A percentile compares a stretch with the other conserved stretches of the same genome.
phyloP scores from a whole-genome alignment of 169 alveolate species.

The Toxoplasma gondii region DNA sequence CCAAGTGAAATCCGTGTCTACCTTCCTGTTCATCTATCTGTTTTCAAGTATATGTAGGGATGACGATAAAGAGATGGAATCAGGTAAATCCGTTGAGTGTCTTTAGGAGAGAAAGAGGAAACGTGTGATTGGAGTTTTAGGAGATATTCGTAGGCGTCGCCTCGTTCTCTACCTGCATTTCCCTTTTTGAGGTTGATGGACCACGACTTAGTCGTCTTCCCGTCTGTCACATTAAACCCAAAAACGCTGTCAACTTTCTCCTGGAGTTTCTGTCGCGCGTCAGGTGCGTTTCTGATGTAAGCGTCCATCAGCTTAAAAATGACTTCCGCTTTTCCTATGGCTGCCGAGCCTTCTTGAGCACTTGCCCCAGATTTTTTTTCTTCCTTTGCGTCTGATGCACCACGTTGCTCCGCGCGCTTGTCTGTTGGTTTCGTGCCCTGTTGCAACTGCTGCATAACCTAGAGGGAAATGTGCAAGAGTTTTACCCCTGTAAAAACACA shows the following conservation, averaged over 20 bases:
- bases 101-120: background rate
- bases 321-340: conserved; percentile 17
- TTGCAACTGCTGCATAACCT: background rate
- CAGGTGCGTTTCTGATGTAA: conserved; percentile 36
- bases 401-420: background rate
- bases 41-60: background rate
- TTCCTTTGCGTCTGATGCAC: background rate
- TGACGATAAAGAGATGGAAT: background rate
- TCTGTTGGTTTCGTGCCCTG: background rate
- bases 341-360: background rate
- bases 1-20: too few relatives aligned
- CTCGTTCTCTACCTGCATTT: background rate
- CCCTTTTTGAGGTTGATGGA: conserved; percentile 43
- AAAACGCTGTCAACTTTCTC: conserved; percentile 38
- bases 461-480: background rate
- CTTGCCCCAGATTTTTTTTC: background rate
- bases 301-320: conserved; percentile 55
- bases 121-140: background rate
- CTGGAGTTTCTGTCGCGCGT: background rate
- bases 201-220: background rate
- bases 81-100: background rate
- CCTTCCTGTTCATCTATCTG: background rate
- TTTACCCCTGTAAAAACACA: too few relatives aligned
- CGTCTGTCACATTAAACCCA: conserved; percentile 30
- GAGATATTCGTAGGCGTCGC: background rate